phyloP scores from a whole-genome alignment of 192 early-diverging fungal genomes.

The Podila horticola region DNA sequence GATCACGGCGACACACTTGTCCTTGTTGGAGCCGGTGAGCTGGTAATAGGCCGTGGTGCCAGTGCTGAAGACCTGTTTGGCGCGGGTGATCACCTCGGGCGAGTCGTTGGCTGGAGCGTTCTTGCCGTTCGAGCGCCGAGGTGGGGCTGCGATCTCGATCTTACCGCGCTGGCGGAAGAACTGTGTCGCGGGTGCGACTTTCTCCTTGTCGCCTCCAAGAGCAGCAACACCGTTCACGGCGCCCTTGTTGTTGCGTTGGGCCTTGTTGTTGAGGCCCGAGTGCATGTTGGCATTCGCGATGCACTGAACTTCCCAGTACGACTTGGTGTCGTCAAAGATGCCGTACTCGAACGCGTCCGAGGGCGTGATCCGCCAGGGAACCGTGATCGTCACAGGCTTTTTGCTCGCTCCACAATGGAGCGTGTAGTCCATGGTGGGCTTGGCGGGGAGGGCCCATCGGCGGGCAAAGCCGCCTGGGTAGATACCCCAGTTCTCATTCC shows the following conservation, averaged over 20 bases:
- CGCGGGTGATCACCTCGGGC: slow-evolving; percentile 8
- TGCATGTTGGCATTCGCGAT: neutral
- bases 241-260: neutral
- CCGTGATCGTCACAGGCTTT: slow-evolving; percentile 9
- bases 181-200: slow-evolving; percentile 8
- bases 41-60: slow-evolving; percentile 18
- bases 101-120: neutral
- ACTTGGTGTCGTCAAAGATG: slow-evolving; percentile 17
- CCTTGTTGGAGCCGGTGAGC: slow-evolving; percentile 3
- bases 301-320: slow-evolving; percentile 37
- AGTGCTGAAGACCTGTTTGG: slow-evolving; percentile 7
- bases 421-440: slow-evolving; percentile 27
- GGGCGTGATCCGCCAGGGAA: slow-evolving; percentile 14
- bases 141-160: neutral
- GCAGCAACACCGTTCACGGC: neutral
- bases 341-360: slow-evolving; percentile 11
- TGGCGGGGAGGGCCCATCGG: slow-evolving; percentile 27
- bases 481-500: slow-evolving; percentile 11
- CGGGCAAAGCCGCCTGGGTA: slow-evolving; percentile 27
- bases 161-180: slow-evolving; percentile 25
- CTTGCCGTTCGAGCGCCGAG: neutral
- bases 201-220: neutral
- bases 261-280: neutral
- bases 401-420: slow-evolving; percentile 20
- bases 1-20: slow-evolving; percentile 34